These are phyloP conservation scores for Eucalyptus guilfoylei DNA, from an alignment of 345 rosid species.

Conservation along the genomic window DNA sequence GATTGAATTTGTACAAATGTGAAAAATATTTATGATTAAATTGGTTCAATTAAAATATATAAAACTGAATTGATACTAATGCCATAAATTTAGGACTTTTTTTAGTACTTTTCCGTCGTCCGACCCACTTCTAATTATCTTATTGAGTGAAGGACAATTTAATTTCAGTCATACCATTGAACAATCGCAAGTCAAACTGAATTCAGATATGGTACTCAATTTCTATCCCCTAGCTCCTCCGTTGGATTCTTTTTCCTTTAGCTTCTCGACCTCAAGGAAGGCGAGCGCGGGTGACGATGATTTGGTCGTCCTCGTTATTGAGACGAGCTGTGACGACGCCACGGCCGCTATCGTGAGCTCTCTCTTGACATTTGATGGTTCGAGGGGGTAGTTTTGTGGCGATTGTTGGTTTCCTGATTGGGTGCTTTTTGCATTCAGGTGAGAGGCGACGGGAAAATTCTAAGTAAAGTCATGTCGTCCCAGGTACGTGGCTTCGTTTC, in stretches of 20 bases:
- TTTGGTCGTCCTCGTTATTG: slow-evolving; percentile 81
- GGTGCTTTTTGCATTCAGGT: slow-evolving; percentile 26
- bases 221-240: too few species aligned
- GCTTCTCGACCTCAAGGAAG: background rate
- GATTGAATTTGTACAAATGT: fast-evolving
- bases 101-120: fast-evolving
- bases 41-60: fast-evolving
- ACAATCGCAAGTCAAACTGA: too few species aligned
- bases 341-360: slow-evolving; percentile 77
- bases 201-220: too few species aligned
- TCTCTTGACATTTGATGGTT: background rate
- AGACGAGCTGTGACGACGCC: slow-evolving; percentile 92
- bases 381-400: background rate
- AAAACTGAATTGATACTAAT: fast-evolving
- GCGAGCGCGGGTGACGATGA: background rate
- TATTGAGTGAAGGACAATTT: too few species aligned
- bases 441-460: slow-evolving; percentile 69
- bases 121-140: too few species aligned
- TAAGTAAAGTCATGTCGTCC: slow-evolving; percentile 85
- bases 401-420: background rate
- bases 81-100: fast-evolving
- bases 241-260: too few species aligned
- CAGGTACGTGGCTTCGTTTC: slow-evolving; percentile 41
- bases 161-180: too few species aligned
- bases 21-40: fast-evolving